Evolutionary conservation across 2,329 filamentous ascomycete genomes (phyloP).

Genomic region (Capronia americana): DNA sequence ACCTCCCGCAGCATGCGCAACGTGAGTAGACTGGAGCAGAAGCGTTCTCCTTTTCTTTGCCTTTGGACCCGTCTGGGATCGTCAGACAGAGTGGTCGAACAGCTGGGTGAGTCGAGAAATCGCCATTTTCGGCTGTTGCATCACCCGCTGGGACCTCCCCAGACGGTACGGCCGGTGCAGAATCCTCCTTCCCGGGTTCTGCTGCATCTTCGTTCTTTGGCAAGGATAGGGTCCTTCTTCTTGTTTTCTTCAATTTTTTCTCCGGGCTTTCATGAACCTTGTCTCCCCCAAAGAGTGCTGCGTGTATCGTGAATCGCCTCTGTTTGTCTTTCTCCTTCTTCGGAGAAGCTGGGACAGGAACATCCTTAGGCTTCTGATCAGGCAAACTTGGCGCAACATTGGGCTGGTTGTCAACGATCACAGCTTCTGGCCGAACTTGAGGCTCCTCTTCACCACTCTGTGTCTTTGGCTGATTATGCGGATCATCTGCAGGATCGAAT

Average conservation of each 20-base stretch:
- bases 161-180: not conserved
- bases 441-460: conserved; percentile 25
- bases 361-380: conserved; percentile 1
- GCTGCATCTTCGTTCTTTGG: conserved; percentile 12
- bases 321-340: conserved; percentile 33
- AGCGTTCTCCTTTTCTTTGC: conserved; percentile 36
- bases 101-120: conserved; percentile 31
- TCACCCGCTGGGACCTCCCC: conserved; percentile 22
- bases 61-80: conserved; percentile 32
- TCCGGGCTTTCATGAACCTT: conserved; percentile 24
- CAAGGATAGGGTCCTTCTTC: conserved; percentile 31
- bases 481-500: conserved; percentile 31
- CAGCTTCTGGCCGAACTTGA: not conserved
- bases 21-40: conserved; percentile 34
- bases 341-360: conserved; percentile 18
- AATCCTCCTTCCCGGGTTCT: conserved; percentile 1
- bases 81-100: conserved; percentile 34
- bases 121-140: conserved; percentile 20
- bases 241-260: conserved; percentile 29
- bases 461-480: conserved; percentile 35
- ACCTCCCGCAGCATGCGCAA: conserved; percentile 39
- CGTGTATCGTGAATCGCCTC: conserved; percentile 30
- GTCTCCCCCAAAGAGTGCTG: conserved; percentile 29
- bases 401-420: conserved; percentile 1
- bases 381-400: not conserved